Conservation (phyloP, 2,329 filamentous ascomycete species). For the Zymoseptoria pseudotritici region DNA sequence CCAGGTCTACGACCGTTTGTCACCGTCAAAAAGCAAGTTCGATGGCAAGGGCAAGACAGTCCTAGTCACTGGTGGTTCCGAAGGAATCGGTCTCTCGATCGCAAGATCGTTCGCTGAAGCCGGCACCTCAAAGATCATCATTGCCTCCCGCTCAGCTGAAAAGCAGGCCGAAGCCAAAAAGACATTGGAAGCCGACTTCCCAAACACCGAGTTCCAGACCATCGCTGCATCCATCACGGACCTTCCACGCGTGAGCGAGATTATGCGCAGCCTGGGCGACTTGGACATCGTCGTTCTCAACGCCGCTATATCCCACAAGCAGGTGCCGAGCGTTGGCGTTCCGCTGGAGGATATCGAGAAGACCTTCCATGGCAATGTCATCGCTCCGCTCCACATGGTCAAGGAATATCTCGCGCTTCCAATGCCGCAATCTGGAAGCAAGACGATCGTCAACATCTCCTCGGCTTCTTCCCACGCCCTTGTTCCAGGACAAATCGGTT, state of each 20-base stretch:
- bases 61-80: slow-evolving; percentile 18
- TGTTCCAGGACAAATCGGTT: slow-evolving; percentile 10
- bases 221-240: slow-evolving; percentile 24
- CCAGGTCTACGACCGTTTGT: slow-evolving; percentile 17
- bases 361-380: slow-evolving; percentile 29
- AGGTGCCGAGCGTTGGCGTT: slow-evolving; percentile 21
- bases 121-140: slow-evolving; percentile 16
- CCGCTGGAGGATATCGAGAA: slow-evolving; percentile 35
- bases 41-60: slow-evolving; percentile 20
- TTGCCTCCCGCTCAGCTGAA: slow-evolving; percentile 23
- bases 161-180: slow-evolving; percentile 32
- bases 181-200: slow-evolving; percentile 29
- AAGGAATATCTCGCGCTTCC: slow-evolving; percentile 32
- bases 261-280: slow-evolving; percentile 25
- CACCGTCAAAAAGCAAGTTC: slow-evolving; percentile 15
- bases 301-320: slow-evolving; percentile 30
- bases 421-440: slow-evolving; percentile 26
- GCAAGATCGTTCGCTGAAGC: slow-evolving; percentile 18
- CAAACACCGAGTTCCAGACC: slow-evolving; percentile 18
- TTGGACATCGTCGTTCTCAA: slow-evolving; percentile 38
- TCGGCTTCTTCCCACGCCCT: slow-evolving; percentile 30
- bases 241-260: slow-evolving; percentile 21
- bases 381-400: slow-evolving; percentile 26
- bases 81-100: slow-evolving; percentile 18
- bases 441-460: slow-evolving; percentile 30